phyloP scores from a whole-genome alignment of 345 rosid species.

The Leavenworthia alabamica region DNA sequence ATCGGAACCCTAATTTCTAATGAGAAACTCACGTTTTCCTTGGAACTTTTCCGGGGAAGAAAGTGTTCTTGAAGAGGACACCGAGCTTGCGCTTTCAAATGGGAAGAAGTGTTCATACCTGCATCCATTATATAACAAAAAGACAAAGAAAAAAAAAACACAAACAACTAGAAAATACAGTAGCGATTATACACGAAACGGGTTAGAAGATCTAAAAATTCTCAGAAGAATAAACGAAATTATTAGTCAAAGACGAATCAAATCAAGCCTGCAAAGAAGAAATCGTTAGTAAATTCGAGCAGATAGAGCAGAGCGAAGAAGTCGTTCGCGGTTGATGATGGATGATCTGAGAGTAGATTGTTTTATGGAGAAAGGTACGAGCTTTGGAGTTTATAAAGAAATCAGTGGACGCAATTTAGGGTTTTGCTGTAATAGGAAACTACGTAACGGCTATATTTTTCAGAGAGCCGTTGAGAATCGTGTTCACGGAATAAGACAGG shows the following conservation, averaged over 20 bases:
- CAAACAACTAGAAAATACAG: not conserved
- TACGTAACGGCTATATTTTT: conserved; percentile 14
- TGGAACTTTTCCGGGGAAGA: conserved; percentile 37
- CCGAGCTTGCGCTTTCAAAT: conserved; percentile 8
- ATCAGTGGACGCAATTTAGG: not conserved
- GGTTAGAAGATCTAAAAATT: not conserved
- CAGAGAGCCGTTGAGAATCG: conserved; percentile 17
- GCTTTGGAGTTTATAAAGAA: not conserved
- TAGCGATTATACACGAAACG: not conserved
- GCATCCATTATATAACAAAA: conserved; percentile 18
- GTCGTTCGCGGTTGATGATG: not conserved
- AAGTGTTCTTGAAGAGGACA: conserved; percentile 42
- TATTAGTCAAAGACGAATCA: not conserved
- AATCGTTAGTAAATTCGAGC: not conserved
- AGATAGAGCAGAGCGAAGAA: not conserved
- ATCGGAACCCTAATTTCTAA: conserved; percentile 2
- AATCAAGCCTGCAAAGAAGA: conserved; percentile 1
- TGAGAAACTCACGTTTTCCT: conserved; percentile 34
- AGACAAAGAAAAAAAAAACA: conserved; percentile 1
- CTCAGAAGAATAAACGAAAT: not conserved
- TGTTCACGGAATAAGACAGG: not conserved
- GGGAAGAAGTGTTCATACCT: conserved; percentile 19
- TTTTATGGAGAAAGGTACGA: not conserved
- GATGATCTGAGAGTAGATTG: conserved; percentile 3
- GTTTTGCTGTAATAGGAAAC: not conserved